Base-by-base conservation (phyloP, 2,329 filamentous ascomycete species). In the Cephalotrichum gorgonifer region DNA sequence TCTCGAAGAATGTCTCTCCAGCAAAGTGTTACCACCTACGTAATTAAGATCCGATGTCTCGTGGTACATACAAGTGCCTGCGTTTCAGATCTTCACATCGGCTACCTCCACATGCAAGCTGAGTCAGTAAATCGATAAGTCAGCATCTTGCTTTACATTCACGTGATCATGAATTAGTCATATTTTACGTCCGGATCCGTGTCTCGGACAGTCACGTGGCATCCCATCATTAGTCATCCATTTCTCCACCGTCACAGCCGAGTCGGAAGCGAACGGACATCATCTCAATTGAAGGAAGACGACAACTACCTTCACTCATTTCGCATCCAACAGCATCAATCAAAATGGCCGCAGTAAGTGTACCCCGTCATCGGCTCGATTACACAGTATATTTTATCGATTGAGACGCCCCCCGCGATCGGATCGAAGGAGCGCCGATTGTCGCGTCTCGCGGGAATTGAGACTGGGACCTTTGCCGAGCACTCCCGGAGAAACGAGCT, bases 331-430 rank as follows among this genome's bases (percentile, higher is more conserved):
- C 46, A 48, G 46, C 12, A 42, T 48, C 46, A 48, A 26, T 38
- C 41, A 49, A 43, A 49, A 49, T 49, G 47, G 47, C 47, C 41
- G 15, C 47, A 44, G 47, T 49, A 49, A 49, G 47, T 49, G 26
- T 17, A 42, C 17, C 33, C 38, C 41, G 39, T 31, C 38, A 25
- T 23, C 27, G 43, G 25, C 33, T 30, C 14, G 47, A 27, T 39
- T 20, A 39, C 17, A 48, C n/a, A 17, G 6, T 6, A 28, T 39
- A 20, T n/a, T 22, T 9, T 6, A 22, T 39, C 17, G 17, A 20
- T 39, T 39, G n/a, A 20, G 35, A 17, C 35, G 2, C 35, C 12
- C 14, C 33, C 25, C 25, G 43, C 43, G 15, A 27, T 39, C 35
- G n/a, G 17, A 11, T 9, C 17, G 17, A 20, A n/a, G n/a, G 17